phyloP scores from a whole-genome alignment of 768 basidiomycete genomes.

The Suillus cothurnatus region DNA sequence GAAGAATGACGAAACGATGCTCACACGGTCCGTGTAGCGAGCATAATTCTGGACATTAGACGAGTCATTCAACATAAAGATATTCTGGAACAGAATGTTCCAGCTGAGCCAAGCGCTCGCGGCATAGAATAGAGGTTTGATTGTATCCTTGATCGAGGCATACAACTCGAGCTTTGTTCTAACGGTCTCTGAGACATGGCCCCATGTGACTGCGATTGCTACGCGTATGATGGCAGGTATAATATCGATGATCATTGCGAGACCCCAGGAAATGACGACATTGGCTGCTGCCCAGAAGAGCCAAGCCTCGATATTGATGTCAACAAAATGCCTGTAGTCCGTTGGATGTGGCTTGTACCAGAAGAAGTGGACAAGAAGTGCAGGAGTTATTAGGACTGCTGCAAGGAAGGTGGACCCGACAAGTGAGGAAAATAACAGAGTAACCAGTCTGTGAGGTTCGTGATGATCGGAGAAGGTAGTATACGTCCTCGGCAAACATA shows the following conservation, averaged over 20 bases:
- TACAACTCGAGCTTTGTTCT: slow-evolving; percentile 72
- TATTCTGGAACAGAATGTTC: slow-evolving; percentile 71
- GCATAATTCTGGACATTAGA: slow-evolving; percentile 49
- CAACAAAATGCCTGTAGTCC: slow-evolving; percentile 57
- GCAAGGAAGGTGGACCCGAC: slow-evolving; percentile 72
- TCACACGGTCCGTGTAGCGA: slow-evolving; percentile 59
- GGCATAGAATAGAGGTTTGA: slow-evolving; percentile 75
- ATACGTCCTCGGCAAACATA: slow-evolving; percentile 28
- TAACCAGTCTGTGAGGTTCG: slow-evolving; percentile 48
- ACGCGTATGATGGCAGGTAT: slow-evolving; percentile 57
- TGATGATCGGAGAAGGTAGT: background rate
- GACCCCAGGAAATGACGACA: slow-evolving; percentile 75
- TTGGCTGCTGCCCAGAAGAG: slow-evolving; percentile 83
- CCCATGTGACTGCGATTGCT: slow-evolving; percentile 65
- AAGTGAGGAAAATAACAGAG: slow-evolving; percentile 69
- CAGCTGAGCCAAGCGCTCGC: slow-evolving; percentile 72
- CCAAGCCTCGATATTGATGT: slow-evolving; percentile 74
- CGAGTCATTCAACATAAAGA: slow-evolving; percentile 57
- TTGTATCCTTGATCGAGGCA: slow-evolving; percentile 64
- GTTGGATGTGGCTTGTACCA: slow-evolving; percentile 68
- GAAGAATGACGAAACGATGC: slow-evolving; percentile 15
- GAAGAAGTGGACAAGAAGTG: slow-evolving; percentile 65
- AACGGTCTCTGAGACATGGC: slow-evolving; percentile 70
- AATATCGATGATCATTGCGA: slow-evolving; percentile 72
- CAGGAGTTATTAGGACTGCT: slow-evolving; percentile 59